These are phyloP conservation scores for Fusarium verrucosum DNA, from an alignment of 2,329 filamentous ascomycete species.

Conservation along the genomic window DNA sequence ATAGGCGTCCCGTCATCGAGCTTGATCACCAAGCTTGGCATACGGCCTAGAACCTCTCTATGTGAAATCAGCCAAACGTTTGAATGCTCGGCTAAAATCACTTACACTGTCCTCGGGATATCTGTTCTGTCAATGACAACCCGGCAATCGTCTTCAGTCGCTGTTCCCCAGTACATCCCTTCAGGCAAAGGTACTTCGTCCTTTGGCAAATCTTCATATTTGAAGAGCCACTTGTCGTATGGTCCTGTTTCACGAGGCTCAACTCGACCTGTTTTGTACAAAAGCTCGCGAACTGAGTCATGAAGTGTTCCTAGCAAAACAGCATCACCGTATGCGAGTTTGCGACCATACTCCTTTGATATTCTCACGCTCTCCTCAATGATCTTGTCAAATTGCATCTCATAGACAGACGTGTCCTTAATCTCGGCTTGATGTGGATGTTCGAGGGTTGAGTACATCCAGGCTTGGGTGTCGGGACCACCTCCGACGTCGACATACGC, in stretches of 20 bases:
- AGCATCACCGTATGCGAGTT: constrained; percentile 37
- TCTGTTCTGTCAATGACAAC: constrained; percentile 64
- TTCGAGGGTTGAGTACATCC: constrained; percentile 67
- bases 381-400: constrained; percentile 48
- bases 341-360: constrained; percentile 33
- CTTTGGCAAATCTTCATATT: constrained; percentile 55
- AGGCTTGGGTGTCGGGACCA: constrained; percentile 71
- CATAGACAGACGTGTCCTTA: constrained; percentile 35
- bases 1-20: constrained; percentile 59
- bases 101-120: constrained; percentile 64
- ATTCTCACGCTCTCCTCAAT: constrained; percentile 46
- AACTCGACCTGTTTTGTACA: constrained; percentile 43
- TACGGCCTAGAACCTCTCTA: constrained; percentile 54
- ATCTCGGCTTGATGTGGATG: constrained; percentile 29
- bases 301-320: constrained; percentile 53
- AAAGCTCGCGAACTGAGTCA: constrained; percentile 41
- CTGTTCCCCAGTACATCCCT: constrained; percentile 64
- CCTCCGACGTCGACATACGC: constrained; percentile 70
- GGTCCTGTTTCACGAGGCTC: constrained; percentile 41
- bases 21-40: constrained; percentile 60
- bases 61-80: background rate
- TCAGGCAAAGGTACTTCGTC: constrained; percentile 49
- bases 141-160: constrained; percentile 62
- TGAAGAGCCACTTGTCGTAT: constrained; percentile 69
- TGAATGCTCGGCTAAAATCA: background rate